Conservation (phyloP, 495 filamentous ascomycete species). For the Darksidea phi region DNA sequence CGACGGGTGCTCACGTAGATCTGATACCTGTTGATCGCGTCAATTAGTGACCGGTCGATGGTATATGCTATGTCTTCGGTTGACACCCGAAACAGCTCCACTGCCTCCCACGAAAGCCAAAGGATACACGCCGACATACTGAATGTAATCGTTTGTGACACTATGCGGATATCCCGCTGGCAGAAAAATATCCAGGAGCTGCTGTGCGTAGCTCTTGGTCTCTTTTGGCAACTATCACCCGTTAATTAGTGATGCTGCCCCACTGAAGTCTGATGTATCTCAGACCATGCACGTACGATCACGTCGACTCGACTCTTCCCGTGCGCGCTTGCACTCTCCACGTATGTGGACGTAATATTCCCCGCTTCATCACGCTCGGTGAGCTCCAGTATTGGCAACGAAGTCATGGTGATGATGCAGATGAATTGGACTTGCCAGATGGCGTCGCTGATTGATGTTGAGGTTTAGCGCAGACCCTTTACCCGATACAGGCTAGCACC, state of each 20-base stretch:
- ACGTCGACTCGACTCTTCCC: constrained; percentile 38
- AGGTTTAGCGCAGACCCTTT: no score
- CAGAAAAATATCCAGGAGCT: constrained; percentile 74
- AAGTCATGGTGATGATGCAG: no score
- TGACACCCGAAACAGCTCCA: no score
- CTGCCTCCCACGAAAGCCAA: neutral
- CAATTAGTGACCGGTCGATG: constrained; percentile 9
- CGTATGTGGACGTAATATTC: constrained; percentile 50
- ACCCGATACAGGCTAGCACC: no score
- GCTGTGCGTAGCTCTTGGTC: constrained; percentile 40
- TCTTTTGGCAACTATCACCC: constrained; percentile 29
- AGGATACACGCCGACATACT: constrained; percentile 48
- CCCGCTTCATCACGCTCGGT: constrained; percentile 55
- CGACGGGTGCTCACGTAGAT: constrained; percentile 57
- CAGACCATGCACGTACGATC: constrained; percentile 36
- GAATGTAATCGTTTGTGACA: constrained; percentile 84
- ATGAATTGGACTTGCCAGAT: no score
- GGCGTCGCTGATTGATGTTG: no score
- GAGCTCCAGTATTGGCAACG: constrained; percentile 20
- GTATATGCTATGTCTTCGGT: neutral
- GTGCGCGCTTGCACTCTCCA: constrained; percentile 32
- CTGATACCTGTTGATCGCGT: constrained; percentile 59
- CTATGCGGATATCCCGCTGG: constrained; percentile 89
- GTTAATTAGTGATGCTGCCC: neutral
- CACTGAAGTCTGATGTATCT: neutral